Percentiles rank a stretch among this genome's conserved stretches.
phyloP scores from a whole-genome alignment of 331 rosid genomes.

The Malus hybrid region DNA sequence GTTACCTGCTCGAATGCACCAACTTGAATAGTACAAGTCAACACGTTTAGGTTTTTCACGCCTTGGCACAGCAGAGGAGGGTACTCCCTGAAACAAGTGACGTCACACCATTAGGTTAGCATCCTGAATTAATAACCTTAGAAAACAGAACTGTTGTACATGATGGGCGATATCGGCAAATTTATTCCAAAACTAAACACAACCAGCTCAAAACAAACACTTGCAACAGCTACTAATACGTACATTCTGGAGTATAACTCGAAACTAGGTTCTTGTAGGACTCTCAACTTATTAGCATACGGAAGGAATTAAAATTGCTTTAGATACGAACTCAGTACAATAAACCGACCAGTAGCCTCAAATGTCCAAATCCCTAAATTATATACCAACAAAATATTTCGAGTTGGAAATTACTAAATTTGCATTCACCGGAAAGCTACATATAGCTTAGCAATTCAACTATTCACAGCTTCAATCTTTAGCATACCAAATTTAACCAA shows the following conservation, averaged over 20 bases:
- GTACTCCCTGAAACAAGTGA: conserved; percentile 63
- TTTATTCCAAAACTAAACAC: no score
- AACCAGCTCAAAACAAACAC: no score
- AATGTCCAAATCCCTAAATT: neutral
- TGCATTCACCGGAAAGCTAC: neutral
- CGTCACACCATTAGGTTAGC: conserved; percentile 14
- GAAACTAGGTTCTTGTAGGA: neutral
- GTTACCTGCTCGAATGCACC: conserved; percentile 92
- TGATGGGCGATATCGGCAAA: neutral
- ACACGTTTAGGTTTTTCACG: conserved; percentile 83
- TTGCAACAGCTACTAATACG: no score
- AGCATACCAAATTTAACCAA: neutral
- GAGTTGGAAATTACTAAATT: neutral
- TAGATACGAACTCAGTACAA: neutral
- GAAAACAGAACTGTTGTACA: neutral
- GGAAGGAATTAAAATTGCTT: neutral
- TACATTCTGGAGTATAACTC: neutral
- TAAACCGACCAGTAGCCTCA: neutral
- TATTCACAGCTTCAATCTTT: neutral
- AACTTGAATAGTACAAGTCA: conserved; percentile 85
- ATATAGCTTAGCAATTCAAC: neutral
- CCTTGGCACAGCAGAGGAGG: conserved; percentile 69
- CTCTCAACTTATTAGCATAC: neutral
- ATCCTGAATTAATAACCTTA: conserved; percentile 6
- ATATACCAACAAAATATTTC: neutral